These are phyloP conservation scores for Lasiosphaeria hispida DNA, from an alignment of 495 filamentous ascomycete species.

Conservation along the genomic window DNA sequence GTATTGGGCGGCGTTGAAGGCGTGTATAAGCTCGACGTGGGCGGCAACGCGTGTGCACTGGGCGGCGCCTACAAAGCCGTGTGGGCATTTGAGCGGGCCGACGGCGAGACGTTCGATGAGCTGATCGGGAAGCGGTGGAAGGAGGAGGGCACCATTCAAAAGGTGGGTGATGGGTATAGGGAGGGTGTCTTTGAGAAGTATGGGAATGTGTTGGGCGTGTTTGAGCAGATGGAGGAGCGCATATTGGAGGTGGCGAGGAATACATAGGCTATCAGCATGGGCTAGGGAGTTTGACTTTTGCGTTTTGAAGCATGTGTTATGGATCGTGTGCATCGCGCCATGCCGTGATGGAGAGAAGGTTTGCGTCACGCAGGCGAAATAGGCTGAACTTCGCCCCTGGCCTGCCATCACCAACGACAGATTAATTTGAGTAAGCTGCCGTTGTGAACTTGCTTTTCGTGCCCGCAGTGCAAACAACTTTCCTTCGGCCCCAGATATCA, in stretches of 20 bases:
- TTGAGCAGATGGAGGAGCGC: constrained; percentile 72
- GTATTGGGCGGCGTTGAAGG: constrained; percentile 87
- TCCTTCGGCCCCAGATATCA: no score
- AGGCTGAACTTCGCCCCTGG: no score
- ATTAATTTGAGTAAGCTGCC: no score
- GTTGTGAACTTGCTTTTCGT: no score
- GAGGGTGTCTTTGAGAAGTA: constrained; percentile 71
- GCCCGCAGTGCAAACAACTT: no score
- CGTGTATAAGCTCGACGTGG: constrained; percentile 87
- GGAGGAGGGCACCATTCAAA: constrained; percentile 77
- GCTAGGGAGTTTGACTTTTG: no score
- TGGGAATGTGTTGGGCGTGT: constrained; percentile 69
- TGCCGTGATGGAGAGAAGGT: no score
- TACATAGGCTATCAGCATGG: constrained; percentile 9
- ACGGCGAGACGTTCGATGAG: constrained; percentile 79
- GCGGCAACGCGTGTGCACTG: constrained; percentile 93
- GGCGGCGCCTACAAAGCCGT: constrained; percentile 97
- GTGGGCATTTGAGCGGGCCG: constrained; percentile 74
- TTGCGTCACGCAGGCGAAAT: no score
- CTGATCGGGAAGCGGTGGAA: constrained; percentile 79
- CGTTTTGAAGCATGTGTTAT: no score
- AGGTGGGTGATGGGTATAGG: constrained; percentile 78
- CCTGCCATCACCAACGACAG: no score
- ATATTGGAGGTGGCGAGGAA: constrained; percentile 57
- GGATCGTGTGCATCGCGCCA: no score